These are phyloP conservation scores for Pouteria campechiana DNA, from an alignment of 179 eudicot genomes.

Conservation along the genomic window DNA sequence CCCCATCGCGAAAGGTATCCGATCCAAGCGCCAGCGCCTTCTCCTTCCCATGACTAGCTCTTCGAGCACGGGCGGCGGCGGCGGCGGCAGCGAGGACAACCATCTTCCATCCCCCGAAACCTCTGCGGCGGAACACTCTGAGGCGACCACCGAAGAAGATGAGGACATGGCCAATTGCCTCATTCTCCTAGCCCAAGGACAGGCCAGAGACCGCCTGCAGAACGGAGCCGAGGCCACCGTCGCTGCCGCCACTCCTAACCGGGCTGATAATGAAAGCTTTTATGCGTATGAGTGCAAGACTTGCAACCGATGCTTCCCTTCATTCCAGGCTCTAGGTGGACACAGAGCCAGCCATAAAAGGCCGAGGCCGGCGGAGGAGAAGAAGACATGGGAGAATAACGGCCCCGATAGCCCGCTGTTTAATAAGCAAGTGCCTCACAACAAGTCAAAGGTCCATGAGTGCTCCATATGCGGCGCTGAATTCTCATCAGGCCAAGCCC, in stretches of 20 bases:
- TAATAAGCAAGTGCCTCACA: not conserved
- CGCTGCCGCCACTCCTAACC: not conserved
- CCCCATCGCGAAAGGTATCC: too few species aligned
- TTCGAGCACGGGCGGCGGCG: too few species aligned
- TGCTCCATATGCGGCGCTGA: constrained; percentile 44
- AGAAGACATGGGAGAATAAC: too few species aligned
- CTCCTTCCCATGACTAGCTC: too few species aligned
- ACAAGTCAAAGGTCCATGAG: constrained; percentile 27
- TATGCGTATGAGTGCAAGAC: constrained; percentile 39
- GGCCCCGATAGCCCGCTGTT: not conserved
- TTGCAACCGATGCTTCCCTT: constrained; percentile 33
- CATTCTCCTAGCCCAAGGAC: constrained; percentile 39
- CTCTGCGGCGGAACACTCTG: too few species aligned
- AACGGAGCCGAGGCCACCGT: not conserved
- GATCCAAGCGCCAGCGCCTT: too few species aligned
- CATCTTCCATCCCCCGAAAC: too few species aligned
- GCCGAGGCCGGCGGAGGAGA: constrained; percentile 3
- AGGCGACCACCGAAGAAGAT: too few species aligned
- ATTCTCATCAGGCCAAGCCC: constrained; percentile 46
- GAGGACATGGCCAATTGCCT: constrained; percentile 49
- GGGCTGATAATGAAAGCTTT: not conserved
- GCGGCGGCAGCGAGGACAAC: too few species aligned
- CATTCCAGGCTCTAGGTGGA: constrained; percentile 57
- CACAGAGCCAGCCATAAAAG: constrained; percentile 53
- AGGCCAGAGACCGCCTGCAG: not conserved